phyloP scores from a whole-genome alignment of 169 alveolate species.

The Toxoplasma gondii region DNA sequence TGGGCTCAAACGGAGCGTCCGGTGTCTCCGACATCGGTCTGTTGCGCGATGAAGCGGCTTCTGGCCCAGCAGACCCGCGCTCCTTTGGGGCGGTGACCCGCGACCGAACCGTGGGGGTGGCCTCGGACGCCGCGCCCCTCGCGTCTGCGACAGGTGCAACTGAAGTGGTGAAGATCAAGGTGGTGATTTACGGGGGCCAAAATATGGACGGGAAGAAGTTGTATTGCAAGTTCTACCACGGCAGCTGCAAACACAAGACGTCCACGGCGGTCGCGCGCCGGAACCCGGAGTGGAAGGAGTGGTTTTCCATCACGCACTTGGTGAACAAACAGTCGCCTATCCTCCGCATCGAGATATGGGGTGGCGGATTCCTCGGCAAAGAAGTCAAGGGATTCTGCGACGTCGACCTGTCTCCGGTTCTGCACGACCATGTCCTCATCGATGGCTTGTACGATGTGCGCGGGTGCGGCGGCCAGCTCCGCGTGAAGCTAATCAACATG shows the following conservation, averaged over 20 bases:
- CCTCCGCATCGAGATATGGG: conserved; percentile 34
- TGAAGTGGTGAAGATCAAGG: neutral
- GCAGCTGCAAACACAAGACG: conserved; percentile 43
- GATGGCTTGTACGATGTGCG: conserved; percentile 21
- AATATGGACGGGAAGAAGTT: conserved; percentile 29
- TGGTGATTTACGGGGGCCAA: conserved; percentile 25
- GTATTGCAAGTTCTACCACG: conserved; percentile 38
- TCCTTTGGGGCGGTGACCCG: conserved; percentile 5
- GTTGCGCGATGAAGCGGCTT: neutral
- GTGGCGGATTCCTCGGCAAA: conserved; percentile 35
- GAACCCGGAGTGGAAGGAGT: conserved; percentile 36
- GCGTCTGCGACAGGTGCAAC: neutral
- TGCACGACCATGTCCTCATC: neutral
- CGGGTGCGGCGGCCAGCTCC: conserved; percentile 15
- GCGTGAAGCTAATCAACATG: conserved; percentile 39
- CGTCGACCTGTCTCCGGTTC: conserved; percentile 11
- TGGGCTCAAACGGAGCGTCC: neutral
- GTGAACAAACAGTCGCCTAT: neutral
- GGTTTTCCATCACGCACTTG: conserved; percentile 1
- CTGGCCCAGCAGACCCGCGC: neutral
- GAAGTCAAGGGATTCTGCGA: conserved; percentile 45
- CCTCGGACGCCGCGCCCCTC: neutral
- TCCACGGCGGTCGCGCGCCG: conserved; percentile 20
- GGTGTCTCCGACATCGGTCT: neutral
- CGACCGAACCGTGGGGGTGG: neutral